phyloP scores from a whole-genome alignment of 495 filamentous ascomycete genomes.

The Durotheca rogersii region DNA sequence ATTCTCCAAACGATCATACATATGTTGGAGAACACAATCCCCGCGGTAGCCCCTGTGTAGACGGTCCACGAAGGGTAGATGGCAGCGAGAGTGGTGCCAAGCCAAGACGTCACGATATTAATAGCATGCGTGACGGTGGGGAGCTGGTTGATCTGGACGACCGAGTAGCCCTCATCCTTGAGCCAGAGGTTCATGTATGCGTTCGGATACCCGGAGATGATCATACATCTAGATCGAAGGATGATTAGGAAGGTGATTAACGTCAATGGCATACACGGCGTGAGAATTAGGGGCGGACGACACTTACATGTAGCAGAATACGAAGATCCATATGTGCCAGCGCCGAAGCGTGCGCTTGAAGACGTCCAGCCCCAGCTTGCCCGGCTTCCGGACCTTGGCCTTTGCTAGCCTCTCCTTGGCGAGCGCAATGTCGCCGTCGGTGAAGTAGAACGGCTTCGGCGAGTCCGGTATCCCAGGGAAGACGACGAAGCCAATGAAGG shows the following conservation, averaged over 20 bases:
- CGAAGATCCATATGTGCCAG: conserved; percentile 54
- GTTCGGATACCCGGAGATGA: conserved; percentile 42
- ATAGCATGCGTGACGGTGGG: conserved; percentile 47
- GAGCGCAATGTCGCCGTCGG: conserved; percentile 38
- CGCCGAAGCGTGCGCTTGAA: conserved; percentile 44
- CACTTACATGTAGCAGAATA: conserved; percentile 46
- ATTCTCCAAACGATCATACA: conserved; percentile 52
- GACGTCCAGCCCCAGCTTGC: conserved; percentile 42
- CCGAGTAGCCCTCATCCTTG: conserved; percentile 49
- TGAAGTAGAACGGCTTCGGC: conserved; percentile 43
- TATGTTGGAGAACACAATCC: conserved; percentile 42
- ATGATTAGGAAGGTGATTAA: no score
- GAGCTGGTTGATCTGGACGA: conserved; percentile 48
- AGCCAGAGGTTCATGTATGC: conserved; percentile 52
- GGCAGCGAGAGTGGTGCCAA: conserved; percentile 46
- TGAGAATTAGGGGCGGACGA: neutral
- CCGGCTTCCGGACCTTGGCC: conserved; percentile 30
- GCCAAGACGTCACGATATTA: conserved; percentile 48
- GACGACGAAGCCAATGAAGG: conserved; percentile 45
- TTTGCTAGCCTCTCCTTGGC: conserved; percentile 40
- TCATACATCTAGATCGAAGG: conserved; percentile 39
- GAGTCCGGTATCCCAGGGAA: conserved; percentile 54
- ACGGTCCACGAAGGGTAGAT: conserved; percentile 51
- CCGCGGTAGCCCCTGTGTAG: conserved; percentile 37
- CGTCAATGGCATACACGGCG: no score